Conservation (phyloP, 306 rosid species). For the Potentilla sterilis region DNA sequence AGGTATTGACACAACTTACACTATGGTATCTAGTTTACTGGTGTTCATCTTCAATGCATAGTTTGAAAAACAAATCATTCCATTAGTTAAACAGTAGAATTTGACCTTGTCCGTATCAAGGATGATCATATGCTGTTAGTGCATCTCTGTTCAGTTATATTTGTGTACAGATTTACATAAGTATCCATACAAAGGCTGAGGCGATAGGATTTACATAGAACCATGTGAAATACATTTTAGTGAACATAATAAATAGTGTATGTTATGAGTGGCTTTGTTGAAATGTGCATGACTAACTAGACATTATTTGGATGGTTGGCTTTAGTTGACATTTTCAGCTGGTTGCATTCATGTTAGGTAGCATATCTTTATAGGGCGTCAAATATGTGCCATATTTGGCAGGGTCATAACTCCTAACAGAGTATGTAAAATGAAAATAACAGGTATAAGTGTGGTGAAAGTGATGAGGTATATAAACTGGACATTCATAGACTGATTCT, state of each 20-base stretch:
- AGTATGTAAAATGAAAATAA: background rate
- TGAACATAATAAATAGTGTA: background rate
- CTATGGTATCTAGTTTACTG: background rate
- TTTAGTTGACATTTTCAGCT: background rate
- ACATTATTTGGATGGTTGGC: background rate
- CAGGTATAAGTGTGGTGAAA: background rate
- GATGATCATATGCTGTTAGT: background rate
- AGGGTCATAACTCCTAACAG: background rate
- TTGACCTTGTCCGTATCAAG: background rate
- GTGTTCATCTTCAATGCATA: background rate
- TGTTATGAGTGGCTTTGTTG: background rate
- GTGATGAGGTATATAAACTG: background rate
- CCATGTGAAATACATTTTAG: background rate
- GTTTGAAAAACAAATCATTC: background rate
- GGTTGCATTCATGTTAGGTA: background rate
- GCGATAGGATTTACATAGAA: background rate
- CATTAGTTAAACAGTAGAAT: background rate
- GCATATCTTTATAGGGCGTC: background rate
- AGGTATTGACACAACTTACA: slow-evolving; percentile 41
- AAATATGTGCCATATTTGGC: background rate
- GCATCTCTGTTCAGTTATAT: background rate
- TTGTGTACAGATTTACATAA: background rate
- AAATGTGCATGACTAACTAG: background rate
- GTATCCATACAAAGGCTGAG: background rate
- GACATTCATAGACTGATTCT: background rate